Conservation (phyloP, 225 moss, liverwort and hornwort genomes). For the Climacium dendroides region DNA sequence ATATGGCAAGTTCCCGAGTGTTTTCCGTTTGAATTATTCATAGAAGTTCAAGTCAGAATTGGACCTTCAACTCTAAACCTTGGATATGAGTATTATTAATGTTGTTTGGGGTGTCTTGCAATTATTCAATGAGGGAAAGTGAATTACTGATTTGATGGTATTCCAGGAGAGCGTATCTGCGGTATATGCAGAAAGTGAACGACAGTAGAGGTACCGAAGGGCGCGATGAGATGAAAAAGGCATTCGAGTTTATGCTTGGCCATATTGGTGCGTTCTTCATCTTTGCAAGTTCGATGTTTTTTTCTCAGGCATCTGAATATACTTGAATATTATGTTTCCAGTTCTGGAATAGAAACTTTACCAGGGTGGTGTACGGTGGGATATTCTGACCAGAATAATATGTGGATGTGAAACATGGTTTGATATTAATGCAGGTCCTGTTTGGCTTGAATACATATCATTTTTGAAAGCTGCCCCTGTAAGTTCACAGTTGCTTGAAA, state of each 20-base stretch:
- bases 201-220: slow-evolving; percentile 72
- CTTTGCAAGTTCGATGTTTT: neutral
- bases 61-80: neutral
- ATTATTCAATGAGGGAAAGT: neutral
- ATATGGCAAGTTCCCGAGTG: too few relatives aligned
- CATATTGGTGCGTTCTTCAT: slow-evolving; percentile 62
- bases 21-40: neutral
- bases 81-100: neutral
- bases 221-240: slow-evolving; percentile 92
- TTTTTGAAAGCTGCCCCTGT: slow-evolving; percentile 86
- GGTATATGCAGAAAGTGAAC: slow-evolving; percentile 83
- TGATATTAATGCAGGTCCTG: slow-evolving; percentile 84
- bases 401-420: slow-evolving; percentile 47
- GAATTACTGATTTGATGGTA: slow-evolving; percentile 5
- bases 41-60: neutral
- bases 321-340: neutral
- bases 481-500: neutral
- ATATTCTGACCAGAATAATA: neutral
- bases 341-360: neutral
- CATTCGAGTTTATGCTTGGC: slow-evolving; percentile 88
- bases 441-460: slow-evolving; percentile 84
- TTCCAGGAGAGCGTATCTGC: slow-evolving; percentile 78
- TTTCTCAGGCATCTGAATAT: neutral
- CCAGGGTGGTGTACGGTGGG: neutral
- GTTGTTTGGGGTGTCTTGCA: neutral